Conservation (phyloP, 192 early-diverging fungal genomes). For the Gonapodya sp. region DNA sequence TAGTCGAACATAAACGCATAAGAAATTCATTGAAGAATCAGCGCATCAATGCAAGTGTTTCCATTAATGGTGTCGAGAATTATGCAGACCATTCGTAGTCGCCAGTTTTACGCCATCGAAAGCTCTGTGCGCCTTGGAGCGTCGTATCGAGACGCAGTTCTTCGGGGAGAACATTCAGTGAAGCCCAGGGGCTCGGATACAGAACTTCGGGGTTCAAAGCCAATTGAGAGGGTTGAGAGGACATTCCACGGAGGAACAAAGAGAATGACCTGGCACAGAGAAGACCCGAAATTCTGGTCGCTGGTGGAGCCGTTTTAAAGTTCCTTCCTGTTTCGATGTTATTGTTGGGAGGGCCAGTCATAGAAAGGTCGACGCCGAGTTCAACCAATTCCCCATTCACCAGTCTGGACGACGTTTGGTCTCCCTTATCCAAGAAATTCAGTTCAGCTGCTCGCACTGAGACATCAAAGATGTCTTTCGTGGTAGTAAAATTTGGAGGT, state of each 20-base stretch:
- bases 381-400: too few relatives aligned
- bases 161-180: conserved; percentile 36
- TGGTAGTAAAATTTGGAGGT: not conserved
- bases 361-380: too few relatives aligned
- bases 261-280: too few relatives aligned
- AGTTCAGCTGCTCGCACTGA: not conserved
- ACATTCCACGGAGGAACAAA: too few relatives aligned
- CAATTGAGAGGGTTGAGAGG: not conserved
- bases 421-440: too few relatives aligned
- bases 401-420: too few relatives aligned
- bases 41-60: too few relatives aligned
- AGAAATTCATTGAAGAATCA: too few relatives aligned
- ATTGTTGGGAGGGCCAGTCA: too few relatives aligned
- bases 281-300: too few relatives aligned
- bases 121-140: conserved; percentile 80
- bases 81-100: conserved; percentile 42
- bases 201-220: not conserved
- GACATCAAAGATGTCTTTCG: not conserved
- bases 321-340: too few relatives aligned
- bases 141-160: conserved; percentile 73
- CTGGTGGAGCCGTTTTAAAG: too few relatives aligned
- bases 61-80: not conserved
- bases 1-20: not conserved
- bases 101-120: conserved; percentile 72
- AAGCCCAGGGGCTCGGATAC: conserved; percentile 25